Percentiles rank a stretch among this genome's conserved stretches.
Conservation (phyloP, 169 alveolate genomes). For the Cryptosporidium ryanae region DNA sequence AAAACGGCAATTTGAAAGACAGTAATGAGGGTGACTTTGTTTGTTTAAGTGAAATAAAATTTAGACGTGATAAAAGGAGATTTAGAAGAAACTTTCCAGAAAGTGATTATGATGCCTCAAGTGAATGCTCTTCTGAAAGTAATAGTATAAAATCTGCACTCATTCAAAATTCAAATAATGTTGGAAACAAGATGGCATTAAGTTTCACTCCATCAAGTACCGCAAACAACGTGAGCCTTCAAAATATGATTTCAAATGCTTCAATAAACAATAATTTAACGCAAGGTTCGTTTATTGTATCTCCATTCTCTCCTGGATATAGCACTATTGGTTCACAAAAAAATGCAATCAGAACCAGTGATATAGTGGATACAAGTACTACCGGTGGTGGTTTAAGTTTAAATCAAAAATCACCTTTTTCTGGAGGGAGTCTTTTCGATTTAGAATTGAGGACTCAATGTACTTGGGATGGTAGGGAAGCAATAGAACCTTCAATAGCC, state of each 20-base stretch:
- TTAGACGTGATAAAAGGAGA: conserved; percentile 70
- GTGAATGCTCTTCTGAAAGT: conserved; percentile 72
- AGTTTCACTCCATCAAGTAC: conserved; percentile 67
- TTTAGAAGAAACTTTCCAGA: conserved; percentile 27
- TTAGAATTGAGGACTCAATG: conserved; percentile 79
- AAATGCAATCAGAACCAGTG: neutral
- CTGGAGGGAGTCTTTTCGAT: conserved; percentile 30
- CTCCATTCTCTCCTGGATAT: conserved; percentile 14
- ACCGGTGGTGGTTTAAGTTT: neutral
- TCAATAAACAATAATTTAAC: neutral
- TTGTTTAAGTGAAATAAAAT: conserved; percentile 65
- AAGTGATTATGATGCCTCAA: conserved; percentile 63
- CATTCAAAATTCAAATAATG: conserved; percentile 11
- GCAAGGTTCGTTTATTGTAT: too few species aligned
- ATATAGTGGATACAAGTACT: neutral
- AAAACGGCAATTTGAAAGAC: neutral
- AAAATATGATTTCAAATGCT: neutral
- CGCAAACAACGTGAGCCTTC: neutral
- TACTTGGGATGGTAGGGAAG: conserved; percentile 82
- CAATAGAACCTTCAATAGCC: conserved; percentile 80
- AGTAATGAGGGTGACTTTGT: conserved; percentile 58
- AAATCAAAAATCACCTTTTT: conserved; percentile 17
- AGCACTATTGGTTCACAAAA: neutral
- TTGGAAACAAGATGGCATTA: conserved; percentile 3
- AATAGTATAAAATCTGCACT: conserved; percentile 37